Evolutionary conservation across 2,329 filamentous ascomycete species (phyloP).

Genomic region (Exserohilum turcica): DNA sequence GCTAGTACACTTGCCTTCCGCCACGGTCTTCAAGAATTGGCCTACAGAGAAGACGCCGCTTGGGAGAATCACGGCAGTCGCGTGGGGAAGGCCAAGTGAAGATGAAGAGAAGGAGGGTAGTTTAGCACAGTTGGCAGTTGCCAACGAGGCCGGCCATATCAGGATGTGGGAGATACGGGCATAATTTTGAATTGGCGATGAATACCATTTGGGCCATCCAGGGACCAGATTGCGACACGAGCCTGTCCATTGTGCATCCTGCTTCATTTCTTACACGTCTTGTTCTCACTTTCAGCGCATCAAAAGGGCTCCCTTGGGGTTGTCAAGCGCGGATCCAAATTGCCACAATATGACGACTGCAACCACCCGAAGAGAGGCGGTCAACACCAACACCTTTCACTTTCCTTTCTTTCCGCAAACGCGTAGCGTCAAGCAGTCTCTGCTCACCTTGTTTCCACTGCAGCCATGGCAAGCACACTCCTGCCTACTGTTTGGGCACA

Average conservation of each 20-base stretch:
- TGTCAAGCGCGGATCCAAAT: background rate
- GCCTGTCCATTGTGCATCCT: background rate
- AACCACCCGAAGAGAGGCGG: conserved; percentile 3
- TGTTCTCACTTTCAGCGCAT: background rate
- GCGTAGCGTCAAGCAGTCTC: background rate
- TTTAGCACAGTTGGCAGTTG: conserved; percentile 71
- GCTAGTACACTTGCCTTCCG: conserved; percentile 86
- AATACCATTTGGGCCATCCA: background rate
- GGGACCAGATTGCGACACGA: background rate
- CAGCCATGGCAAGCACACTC: conserved; percentile 16
- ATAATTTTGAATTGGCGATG: conserved; percentile 8
- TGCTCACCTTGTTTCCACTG: conserved; percentile 1
- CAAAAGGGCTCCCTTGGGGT: background rate
- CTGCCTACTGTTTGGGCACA: background rate
- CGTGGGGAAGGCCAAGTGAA: conserved; percentile 51
- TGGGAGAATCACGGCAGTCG: conserved; percentile 72
- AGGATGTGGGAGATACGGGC: conserved; percentile 75
- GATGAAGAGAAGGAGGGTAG: conserved; percentile 66
- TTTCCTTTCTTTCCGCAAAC: conserved; percentile 1
- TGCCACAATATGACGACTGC: conserved; percentile 4
- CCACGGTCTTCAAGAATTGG: conserved; percentile 96
- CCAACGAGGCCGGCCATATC: conserved; percentile 87
- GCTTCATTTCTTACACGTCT: background rate
- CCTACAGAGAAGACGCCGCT: conserved; percentile 88
- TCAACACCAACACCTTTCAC: background rate